Percentiles rank a stretch among this genome's conserved stretches.
These are phyloP conservation scores for Verticillium dahliae DNA, from an alignment of 2,329 filamentous ascomycete species.

Conservation along the genomic window DNA sequence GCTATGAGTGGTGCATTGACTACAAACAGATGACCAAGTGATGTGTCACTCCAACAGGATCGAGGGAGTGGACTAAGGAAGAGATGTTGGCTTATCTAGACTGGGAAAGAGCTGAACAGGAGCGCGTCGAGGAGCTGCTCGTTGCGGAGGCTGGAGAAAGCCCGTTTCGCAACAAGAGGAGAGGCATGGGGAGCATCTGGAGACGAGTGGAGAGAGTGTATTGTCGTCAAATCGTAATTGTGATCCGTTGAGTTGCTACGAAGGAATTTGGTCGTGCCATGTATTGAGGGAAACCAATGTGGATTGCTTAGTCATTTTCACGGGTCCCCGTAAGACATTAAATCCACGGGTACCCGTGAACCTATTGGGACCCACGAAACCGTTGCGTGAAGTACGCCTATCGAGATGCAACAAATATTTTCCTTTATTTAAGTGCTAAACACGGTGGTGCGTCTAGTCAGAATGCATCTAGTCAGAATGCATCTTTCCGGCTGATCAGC, in stretches of 20 bases:
- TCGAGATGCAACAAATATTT: background rate
- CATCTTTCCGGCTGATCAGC: background rate
- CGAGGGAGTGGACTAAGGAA: slow-evolving; percentile 14
- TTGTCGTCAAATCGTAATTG: background rate
- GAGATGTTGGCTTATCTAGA: slow-evolving; percentile 17
- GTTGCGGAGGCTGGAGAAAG: slow-evolving; percentile 7
- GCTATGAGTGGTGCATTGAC: slow-evolving; percentile 14
- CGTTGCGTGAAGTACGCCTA: too few relatives aligned
- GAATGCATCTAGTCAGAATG: background rate
- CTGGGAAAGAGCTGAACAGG: slow-evolving; percentile 14
- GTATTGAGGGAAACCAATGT: too few relatives aligned
- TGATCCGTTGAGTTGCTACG: background rate
- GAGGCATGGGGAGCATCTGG: slow-evolving; percentile 8
- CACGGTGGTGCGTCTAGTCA: background rate
- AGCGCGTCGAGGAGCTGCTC: slow-evolving; percentile 12
- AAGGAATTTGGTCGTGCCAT: background rate
- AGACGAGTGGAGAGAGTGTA: slow-evolving; percentile 2
- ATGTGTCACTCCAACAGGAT: slow-evolving; percentile 6
- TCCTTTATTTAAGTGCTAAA: background rate
- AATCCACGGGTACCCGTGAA: slow-evolving; percentile 1
- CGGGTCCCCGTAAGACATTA: background rate
- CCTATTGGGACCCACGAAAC: background rate
- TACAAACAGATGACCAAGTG: slow-evolving; percentile 1
- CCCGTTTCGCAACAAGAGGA: background rate
- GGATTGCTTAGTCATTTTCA: background rate